These are phyloP conservation scores for Marasmius sp. DNA, from an alignment of 1,284 basidiomycete species.

Conservation along the genomic window DNA sequence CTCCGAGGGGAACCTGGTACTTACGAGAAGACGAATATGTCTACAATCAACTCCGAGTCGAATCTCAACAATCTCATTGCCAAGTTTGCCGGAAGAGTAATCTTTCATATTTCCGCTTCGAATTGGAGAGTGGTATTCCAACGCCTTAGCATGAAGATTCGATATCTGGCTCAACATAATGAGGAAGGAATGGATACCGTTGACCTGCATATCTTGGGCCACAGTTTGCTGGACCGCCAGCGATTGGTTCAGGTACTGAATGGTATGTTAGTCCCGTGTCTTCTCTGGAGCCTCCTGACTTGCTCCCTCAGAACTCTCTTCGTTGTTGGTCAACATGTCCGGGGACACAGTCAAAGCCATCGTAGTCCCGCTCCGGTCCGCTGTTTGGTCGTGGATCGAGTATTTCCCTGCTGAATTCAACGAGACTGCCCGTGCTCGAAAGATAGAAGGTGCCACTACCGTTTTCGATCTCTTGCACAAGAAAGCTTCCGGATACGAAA, in stretches of 20 bases:
- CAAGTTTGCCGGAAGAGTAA: slow-evolving; percentile 74
- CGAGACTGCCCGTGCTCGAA: slow-evolving; percentile 61
- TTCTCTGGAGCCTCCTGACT: slow-evolving; percentile 2
- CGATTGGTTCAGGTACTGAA: slow-evolving; percentile 68
- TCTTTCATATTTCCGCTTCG: slow-evolving; percentile 87
- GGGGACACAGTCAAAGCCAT: slow-evolving; percentile 74
- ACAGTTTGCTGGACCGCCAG: slow-evolving; percentile 66
- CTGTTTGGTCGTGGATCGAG: slow-evolving; percentile 93
- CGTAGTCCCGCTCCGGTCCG: slow-evolving; percentile 73
- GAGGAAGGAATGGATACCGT: slow-evolving; percentile 57
- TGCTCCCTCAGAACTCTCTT: slow-evolving; percentile 65
- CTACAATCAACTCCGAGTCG: slow-evolving; percentile 54
- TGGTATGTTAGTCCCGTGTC: slow-evolving; percentile 38
- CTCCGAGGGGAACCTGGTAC: slow-evolving; percentile 43
- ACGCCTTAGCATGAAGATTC: slow-evolving; percentile 74
- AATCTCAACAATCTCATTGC: slow-evolving; percentile 63
- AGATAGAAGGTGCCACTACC: slow-evolving; percentile 77
- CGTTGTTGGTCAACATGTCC: slow-evolving; percentile 83
- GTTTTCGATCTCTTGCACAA: slow-evolving; percentile 79
- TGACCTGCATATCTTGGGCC: slow-evolving; percentile 75
- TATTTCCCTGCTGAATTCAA: slow-evolving; percentile 82
- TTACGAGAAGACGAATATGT: slow-evolving; percentile 70
- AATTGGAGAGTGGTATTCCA: slow-evolving; percentile 86
- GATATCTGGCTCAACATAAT: slow-evolving; percentile 48
- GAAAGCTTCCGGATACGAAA: slow-evolving; percentile 56